These are phyloP conservation scores for Ilex asprella DNA, from an alignment of 257 asterid species.

Conservation along the genomic window DNA sequence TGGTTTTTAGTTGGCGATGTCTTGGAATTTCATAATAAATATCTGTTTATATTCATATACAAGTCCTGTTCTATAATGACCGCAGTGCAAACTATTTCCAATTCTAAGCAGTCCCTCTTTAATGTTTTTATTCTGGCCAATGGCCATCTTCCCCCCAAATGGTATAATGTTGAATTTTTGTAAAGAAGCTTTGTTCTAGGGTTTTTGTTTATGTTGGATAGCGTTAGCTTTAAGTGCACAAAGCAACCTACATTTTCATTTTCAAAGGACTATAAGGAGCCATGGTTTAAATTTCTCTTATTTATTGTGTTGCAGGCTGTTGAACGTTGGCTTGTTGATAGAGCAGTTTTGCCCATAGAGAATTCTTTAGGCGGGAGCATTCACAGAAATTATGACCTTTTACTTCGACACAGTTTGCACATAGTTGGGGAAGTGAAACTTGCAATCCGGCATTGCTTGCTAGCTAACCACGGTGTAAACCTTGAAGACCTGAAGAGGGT, in stretches of 20 bases:
- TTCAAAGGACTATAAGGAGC: background rate
- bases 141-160: too few species aligned
- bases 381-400: constrained; percentile 93
- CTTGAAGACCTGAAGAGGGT: constrained; percentile 77
- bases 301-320: constrained; percentile 56
- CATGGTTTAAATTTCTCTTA: constrained; percentile 11
- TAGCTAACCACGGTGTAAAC: constrained; percentile 73
- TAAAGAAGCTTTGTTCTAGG: too few species aligned
- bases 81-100: too few species aligned
- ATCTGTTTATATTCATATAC: too few species aligned
- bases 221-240: background rate
- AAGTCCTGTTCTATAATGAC: too few species aligned
- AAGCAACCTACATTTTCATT: background rate
- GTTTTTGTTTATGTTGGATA: too few species aligned
- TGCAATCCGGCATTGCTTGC: constrained; percentile 78
- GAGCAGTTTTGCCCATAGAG: constrained; percentile 97
- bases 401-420: constrained; percentile 87
- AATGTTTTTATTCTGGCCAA: too few species aligned
- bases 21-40: too few species aligned
- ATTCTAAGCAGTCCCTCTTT: too few species aligned
- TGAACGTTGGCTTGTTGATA: constrained; percentile 92
- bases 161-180: too few species aligned
- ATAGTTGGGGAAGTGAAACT: constrained; percentile 99
- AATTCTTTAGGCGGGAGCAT: constrained; percentile 97
- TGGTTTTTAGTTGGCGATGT: too few species aligned